Evolutionary conservation across 495 filamentous ascomycete genomes (phyloP).

Genomic region (Chaetomium cochliodes): DNA sequence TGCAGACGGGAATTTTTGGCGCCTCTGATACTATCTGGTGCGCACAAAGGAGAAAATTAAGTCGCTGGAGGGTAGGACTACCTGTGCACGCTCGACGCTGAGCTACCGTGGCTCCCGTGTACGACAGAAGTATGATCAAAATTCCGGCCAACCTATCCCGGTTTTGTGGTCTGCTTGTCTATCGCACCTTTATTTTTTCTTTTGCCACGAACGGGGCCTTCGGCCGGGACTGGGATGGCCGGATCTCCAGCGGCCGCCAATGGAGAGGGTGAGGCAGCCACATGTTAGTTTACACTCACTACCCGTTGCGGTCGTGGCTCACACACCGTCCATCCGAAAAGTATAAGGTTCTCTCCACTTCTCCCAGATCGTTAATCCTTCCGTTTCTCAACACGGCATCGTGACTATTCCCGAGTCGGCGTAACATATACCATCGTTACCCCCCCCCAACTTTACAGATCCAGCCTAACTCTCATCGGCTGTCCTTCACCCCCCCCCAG

Average conservation of each 20-base stretch:
- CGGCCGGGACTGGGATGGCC: background rate
- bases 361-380: background rate
- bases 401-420: background rate
- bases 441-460: background rate
- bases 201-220: background rate
- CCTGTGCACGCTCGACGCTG: background rate
- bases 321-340: background rate
- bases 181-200: background rate
- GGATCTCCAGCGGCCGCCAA: background rate
- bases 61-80: slow-evolving; percentile 10
- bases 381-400: background rate
- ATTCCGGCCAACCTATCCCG: background rate
- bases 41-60: slow-evolving; percentile 7
- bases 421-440: background rate
- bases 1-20: slow-evolving; percentile 12
- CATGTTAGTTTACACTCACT: background rate
- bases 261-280: slow-evolving; percentile 1
- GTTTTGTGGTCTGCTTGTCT: slow-evolving; percentile 2
- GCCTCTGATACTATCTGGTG: slow-evolving; percentile 2
- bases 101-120: slow-evolving; percentile 11
- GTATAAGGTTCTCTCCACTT: slow-evolving; percentile 9
- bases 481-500: background rate
- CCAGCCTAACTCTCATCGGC: background rate
- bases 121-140: background rate
- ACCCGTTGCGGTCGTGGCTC: too few species aligned